A percentile compares a stretch with the other conserved stretches of the same genome.
Evolutionary conservation across 1,139 yeast species (phyloP).

Genomic region (Candida albicans): DNA sequence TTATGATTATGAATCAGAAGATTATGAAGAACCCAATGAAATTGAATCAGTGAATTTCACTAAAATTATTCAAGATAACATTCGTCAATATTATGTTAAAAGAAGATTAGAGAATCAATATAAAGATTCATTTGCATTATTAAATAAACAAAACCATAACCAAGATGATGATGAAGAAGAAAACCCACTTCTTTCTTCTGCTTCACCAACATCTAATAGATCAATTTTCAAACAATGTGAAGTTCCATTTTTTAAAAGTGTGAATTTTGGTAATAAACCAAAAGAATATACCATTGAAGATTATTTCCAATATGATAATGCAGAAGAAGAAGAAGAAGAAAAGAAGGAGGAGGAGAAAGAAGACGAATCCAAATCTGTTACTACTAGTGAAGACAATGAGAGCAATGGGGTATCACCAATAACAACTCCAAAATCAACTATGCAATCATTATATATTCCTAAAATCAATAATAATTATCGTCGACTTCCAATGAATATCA

Average conservation of each 20-base stretch:
- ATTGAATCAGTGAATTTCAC: constrained; percentile 36
- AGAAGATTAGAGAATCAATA: constrained; percentile 13
- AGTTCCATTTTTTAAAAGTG: constrained; percentile 42
- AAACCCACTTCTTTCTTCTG: too few species aligned
- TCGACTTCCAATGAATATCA: constrained; percentile 43
- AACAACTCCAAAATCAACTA: constrained; percentile 18
- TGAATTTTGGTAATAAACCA: constrained; percentile 34
- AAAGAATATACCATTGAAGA: constrained; percentile 40
- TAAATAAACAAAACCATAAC: constrained; percentile 21
- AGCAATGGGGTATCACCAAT: constrained; percentile 9
- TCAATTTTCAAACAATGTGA: constrained; percentile 5
- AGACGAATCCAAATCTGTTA: too few species aligned
- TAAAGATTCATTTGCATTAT: constrained; percentile 32
- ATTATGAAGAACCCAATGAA: constrained; percentile 13
- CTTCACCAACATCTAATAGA: neutral
- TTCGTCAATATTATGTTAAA: constrained; percentile 34
- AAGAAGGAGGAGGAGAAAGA: too few species aligned
- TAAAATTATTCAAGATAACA: constrained; percentile 41
- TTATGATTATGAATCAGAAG: constrained; percentile 13
- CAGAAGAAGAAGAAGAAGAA: constrained; percentile 14
- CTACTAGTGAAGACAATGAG: too few species aligned
- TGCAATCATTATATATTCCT: constrained; percentile 19
- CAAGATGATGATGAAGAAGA: neutral
- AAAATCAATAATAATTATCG: constrained; percentile 35
- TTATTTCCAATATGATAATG: constrained; percentile 36